These are phyloP conservation scores for Lactifluus echinatus DNA, from an alignment of 768 basidiomycete species.

Conservation along the genomic window DNA sequence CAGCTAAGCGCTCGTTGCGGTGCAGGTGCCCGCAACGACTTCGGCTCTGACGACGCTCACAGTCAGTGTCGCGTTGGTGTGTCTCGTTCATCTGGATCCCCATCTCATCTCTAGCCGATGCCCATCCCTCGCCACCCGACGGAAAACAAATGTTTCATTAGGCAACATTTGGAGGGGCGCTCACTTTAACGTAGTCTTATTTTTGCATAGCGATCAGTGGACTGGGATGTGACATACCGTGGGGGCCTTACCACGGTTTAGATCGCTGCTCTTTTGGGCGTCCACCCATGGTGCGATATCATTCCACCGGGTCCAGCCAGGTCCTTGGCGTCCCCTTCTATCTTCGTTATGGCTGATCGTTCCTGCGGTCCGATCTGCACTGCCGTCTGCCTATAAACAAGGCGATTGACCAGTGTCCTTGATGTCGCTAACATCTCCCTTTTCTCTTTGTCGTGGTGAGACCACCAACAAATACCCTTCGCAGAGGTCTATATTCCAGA, in stretches of 20 bases:
- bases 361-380: neutral
- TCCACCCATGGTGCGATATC: neutral
- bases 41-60: neutral
- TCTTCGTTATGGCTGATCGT: neutral
- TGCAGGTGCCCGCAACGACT: neutral
- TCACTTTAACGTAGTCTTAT: neutral
- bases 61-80: neutral
- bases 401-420: neutral
- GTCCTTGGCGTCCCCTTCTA: neutral
- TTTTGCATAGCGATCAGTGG: conserved; percentile 1
- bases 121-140: neutral
- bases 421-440: neutral
- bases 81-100: neutral
- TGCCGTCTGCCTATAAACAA: conserved; percentile 1
- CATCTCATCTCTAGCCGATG: too few relatives aligned
- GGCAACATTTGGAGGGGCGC: neutral
- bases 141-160: conserved; percentile 14
- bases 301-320: neutral
- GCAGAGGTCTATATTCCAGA: neutral
- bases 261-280: conserved; percentile 2
- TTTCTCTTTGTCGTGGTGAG: neutral
- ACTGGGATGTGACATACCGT: conserved; percentile 4
- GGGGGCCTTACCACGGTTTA: neutral
- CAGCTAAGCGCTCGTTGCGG: neutral
- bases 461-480: neutral